A percentile compares a stretch with the other conserved stretches of the same genome.
These are phyloP conservation scores for Pelargonium australe DNA, from an alignment of 441 rosid genomes.

Conservation along the genomic window DNA sequence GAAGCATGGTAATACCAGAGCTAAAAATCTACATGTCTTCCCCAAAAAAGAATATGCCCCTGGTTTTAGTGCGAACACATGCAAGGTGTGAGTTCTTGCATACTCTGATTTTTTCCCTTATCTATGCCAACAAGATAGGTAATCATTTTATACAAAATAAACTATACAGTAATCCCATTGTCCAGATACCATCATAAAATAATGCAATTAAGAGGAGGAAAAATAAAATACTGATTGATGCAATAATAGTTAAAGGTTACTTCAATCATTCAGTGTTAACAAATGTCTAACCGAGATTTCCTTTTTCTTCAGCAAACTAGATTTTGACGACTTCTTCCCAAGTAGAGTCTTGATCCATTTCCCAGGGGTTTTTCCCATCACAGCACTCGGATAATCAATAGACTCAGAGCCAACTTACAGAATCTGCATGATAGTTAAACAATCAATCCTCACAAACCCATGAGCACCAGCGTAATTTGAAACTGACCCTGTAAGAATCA, in stretches of 20 bases:
- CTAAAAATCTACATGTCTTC: too few relatives aligned
- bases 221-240: not conserved
- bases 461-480: constrained; percentile 2
- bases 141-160: not conserved
- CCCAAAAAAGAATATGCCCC: too few relatives aligned
- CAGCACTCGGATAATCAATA: constrained; percentile 6
- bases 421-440: constrained; percentile 20
- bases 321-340: constrained; percentile 70
- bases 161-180: not conserved
- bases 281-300: constrained; percentile 35
- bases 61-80: too few relatives aligned
- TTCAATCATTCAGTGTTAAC: not conserved
- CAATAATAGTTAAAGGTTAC: not conserved
- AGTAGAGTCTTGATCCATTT: constrained; percentile 75
- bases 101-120: not conserved
- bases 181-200: constrained; percentile 1
- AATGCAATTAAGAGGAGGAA: not conserved
- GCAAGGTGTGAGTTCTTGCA: too few relatives aligned
- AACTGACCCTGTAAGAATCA: not conserved
- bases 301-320: constrained; percentile 48
- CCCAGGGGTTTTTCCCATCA: constrained; percentile 71
- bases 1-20: not conserved
- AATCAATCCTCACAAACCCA: not conserved
- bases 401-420: constrained; percentile 13
- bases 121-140: not conserved